Conservation (phyloP, 202 grass and related monocot genomes). For the Schoenoplectus triqueter region DNA sequence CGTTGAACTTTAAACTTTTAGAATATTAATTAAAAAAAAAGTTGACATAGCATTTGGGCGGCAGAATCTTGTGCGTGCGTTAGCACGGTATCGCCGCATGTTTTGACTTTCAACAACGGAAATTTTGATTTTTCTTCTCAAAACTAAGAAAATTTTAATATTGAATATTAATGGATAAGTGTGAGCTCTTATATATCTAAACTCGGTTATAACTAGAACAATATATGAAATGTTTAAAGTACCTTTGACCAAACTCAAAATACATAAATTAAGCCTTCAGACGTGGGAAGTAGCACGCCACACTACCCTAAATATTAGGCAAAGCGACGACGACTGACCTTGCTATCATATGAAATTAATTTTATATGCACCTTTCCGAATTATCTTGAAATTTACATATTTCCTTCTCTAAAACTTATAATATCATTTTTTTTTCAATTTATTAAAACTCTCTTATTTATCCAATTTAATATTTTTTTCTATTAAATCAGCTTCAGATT, state of each 20-base stretch:
- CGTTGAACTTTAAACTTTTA: not conserved
- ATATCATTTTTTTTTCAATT: too few species aligned
- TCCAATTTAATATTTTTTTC: too few species aligned
- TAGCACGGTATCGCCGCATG: not conserved
- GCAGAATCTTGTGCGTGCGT: not conserved
- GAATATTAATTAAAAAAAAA: not conserved
- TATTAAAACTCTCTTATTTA: too few species aligned
- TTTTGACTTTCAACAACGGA: not conserved
- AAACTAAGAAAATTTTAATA: not conserved
- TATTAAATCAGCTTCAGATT: too few species aligned
- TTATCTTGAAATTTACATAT: too few species aligned
- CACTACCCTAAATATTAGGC: not conserved
- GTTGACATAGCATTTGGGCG: not conserved
- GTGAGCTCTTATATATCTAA: conserved; percentile 14
- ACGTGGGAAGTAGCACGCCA: not conserved
- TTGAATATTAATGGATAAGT: not conserved
- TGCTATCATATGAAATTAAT: not conserved
- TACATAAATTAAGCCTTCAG: not conserved
- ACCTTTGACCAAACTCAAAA: not conserved
- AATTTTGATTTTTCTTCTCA: conserved; percentile 7
- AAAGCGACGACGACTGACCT: conserved; percentile 10
- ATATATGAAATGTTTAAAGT: not conserved
- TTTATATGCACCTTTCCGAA: too few species aligned
- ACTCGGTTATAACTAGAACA: not conserved
- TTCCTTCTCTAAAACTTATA: too few species aligned